Percentiles rank a stretch among this genome's conserved stretches.
Conservation (phyloP, 2,329 filamentous ascomycete genomes). For the Verticillium albo-atrum region DNA sequence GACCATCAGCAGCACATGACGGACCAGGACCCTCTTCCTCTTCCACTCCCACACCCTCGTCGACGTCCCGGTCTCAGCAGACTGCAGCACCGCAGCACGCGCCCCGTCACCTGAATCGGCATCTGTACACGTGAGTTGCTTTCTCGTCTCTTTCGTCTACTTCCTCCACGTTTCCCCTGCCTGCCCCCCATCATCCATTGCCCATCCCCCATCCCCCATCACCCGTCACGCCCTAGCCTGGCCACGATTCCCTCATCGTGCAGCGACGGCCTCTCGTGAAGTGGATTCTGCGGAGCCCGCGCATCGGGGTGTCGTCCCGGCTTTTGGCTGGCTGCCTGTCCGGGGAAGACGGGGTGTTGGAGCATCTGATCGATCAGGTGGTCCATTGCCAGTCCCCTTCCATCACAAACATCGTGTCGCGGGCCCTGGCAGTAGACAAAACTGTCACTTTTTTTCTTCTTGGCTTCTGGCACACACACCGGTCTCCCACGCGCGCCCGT, state of each 20-base stretch:
- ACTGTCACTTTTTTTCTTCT: not conserved
- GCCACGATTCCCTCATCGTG: not conserved
- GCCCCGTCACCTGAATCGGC: not conserved
- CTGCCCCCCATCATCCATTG: no score
- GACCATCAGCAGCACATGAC: not conserved
- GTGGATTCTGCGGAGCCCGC: conserved; percentile 3
- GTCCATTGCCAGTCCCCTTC: no score
- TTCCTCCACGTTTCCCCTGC: not conserved
- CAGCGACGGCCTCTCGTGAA: not conserved
- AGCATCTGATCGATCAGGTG: conserved; percentile 1
- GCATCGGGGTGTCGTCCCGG: not conserved
- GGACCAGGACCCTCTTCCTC: not conserved
- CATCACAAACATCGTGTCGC: not conserved
- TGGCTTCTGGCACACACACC: not conserved
- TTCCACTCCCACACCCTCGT: not conserved
- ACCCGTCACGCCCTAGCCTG: not conserved
- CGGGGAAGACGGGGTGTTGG: not conserved
- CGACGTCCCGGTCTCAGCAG: not conserved
- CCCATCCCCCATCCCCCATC: no score
- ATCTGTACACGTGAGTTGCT: not conserved
- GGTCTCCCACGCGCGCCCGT: not conserved
- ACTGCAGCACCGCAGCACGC: not conserved
- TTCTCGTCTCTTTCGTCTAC: not conserved
- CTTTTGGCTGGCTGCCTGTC: not conserved
- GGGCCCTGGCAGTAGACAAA: no score